Percentiles rank a stretch among this genome's conserved stretches.
These are phyloP conservation scores for Straminergon stramineum DNA, from an alignment of 225 moss, liverwort and hornwort species.

Conservation along the genomic window DNA sequence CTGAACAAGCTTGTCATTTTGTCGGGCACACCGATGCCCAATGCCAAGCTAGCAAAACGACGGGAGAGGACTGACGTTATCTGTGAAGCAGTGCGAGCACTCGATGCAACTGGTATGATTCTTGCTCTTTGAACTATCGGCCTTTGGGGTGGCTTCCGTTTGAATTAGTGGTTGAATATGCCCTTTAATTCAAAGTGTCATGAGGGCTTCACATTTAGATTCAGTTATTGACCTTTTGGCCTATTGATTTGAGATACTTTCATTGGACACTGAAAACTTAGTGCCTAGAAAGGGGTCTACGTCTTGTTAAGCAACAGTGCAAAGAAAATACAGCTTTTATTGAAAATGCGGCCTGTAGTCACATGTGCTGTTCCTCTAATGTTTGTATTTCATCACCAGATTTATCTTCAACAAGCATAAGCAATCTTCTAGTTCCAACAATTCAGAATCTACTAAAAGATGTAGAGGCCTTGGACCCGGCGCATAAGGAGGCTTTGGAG, in stretches of 20 bases:
- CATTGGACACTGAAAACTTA: neutral
- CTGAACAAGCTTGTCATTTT: constrained; percentile 86
- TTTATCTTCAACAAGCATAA: constrained; percentile 68
- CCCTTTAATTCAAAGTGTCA: neutral
- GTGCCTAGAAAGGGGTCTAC: neutral
- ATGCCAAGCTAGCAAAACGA: constrained; percentile 55
- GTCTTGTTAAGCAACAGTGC: neutral
- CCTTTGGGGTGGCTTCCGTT: neutral
- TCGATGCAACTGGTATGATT: constrained; percentile 80
- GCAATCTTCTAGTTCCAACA: constrained; percentile 79
- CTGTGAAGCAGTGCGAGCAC: constrained; percentile 93
- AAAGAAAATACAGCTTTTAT: neutral
- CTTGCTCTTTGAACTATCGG: neutral
- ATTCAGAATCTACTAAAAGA: constrained; percentile 92
- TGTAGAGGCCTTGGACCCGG: constrained; percentile 89
- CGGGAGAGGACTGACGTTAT: constrained; percentile 90
- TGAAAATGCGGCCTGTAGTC: neutral
- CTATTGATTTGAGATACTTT: neutral
- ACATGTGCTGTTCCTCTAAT: neutral
- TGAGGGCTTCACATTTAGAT: neutral
- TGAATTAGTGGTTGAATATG: neutral
- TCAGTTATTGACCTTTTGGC: neutral
- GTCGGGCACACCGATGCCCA: constrained; percentile 74
- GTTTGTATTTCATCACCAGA: constrained; percentile 27
- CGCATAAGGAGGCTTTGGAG: constrained; percentile 95